phyloP scores from a whole-genome alignment of 73 alveolate species.

The Loxodes magnus region DNA sequence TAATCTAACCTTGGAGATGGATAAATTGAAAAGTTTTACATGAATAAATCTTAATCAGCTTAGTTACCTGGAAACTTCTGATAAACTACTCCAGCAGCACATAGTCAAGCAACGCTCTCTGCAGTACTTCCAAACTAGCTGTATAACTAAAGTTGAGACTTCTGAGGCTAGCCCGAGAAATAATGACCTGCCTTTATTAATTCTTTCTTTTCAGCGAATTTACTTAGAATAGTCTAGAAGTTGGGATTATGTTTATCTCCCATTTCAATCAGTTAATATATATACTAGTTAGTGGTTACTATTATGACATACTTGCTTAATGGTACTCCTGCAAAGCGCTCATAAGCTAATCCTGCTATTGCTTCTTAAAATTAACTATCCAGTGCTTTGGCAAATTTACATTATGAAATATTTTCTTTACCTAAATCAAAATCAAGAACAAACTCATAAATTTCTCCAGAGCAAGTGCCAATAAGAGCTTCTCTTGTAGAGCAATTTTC shows the following conservation, averaged over 20 bases:
- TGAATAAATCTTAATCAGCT: constrained; percentile 1
- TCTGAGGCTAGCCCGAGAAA: neutral
- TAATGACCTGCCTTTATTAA: neutral
- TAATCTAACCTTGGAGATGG: neutral
- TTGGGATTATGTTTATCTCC: constrained; percentile 6
- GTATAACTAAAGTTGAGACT: neutral
- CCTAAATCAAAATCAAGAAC: neutral
- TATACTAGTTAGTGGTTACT: neutral
- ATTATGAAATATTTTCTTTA: neutral
- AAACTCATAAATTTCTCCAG: constrained; percentile 2
- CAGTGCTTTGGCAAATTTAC: neutral
- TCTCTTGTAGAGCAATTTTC: constrained; percentile 2
- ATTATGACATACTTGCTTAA: neutral
- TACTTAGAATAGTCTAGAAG: too few relatives aligned
- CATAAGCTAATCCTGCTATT: neutral
- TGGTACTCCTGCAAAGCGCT: constrained; percentile 1
- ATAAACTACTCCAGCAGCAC: neutral
- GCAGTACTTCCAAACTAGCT: neutral
- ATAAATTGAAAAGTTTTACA: neutral
- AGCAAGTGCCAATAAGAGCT: neutral
- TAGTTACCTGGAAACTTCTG: neutral
- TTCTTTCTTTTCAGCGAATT: too few relatives aligned
- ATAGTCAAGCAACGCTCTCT: constrained; percentile 11
- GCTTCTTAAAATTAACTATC: neutral
- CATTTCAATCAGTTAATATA: constrained; percentile 3